phyloP scores from a whole-genome alignment of 257 asterid species.

The Anisodus acutangulus region DNA sequence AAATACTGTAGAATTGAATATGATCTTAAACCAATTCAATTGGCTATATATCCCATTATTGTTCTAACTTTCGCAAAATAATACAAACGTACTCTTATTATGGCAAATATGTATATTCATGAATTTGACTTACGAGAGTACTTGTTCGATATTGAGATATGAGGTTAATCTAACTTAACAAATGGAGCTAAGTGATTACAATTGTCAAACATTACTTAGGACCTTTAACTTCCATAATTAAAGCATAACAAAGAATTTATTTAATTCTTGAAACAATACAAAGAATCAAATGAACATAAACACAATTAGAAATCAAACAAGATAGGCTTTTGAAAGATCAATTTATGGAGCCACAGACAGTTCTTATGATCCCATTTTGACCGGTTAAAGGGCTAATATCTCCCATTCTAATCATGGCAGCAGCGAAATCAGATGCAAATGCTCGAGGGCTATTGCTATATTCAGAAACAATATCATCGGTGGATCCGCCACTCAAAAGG shows the following conservation, averaged over 20 bases:
- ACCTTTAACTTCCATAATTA: background rate
- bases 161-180: no score
- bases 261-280: background rate
- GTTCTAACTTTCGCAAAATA: no score
- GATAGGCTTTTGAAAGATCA: background rate
- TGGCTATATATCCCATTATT: no score
- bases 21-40: no score
- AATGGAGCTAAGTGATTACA: no score
- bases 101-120: no score
- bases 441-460: background rate
- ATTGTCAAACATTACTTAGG: no score
- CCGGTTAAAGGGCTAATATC: slow-evolving; percentile 36
- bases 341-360: slow-evolving; percentile 40
- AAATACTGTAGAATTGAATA: no score
- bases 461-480: background rate
- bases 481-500: background rate
- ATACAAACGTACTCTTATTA: no score
- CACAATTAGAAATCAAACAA: no score
- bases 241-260: background rate
- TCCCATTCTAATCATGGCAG: slow-evolving; percentile 11
- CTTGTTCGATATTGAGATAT: no score
- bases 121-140: no score
- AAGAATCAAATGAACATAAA: background rate
- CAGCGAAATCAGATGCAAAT: slow-evolving; percentile 7
- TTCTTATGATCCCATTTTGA: slow-evolving; percentile 18